Base-by-base conservation (phyloP, 441 rosid species). In the Erodium chrysanthum region DNA sequence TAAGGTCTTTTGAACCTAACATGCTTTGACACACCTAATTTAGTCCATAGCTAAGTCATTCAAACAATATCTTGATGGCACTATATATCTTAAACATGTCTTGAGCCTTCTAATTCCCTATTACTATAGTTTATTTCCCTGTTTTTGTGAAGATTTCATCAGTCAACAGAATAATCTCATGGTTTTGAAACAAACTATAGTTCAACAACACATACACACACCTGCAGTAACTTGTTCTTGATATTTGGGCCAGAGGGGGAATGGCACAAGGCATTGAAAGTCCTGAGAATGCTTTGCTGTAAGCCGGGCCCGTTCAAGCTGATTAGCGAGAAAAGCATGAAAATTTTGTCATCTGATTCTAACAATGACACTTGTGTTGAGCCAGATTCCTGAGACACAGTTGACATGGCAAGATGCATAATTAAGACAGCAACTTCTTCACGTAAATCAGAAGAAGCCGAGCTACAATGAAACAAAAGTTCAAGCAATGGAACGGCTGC, bases 401-500 rank as follows among this genome's bases (percentile, higher is more conserved):
- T 83, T 78, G 91, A 83, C 59, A 70, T 66, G 2, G 91, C 88
- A 35, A 86, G 83, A 70, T 84, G 78, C 84, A 72, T 70, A 50
- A 86, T 70, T 0, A 80, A 80, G 63, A 77, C 81, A 44, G 87
- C 80, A 18, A 78, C 75, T 44, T 78, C 77, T 64, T 84, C 85
- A 4, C 35, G 82, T 70, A 86, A 74, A 46, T 61, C 67, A 65
- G 79, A 54, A 54, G 82, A 76, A 35, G 78, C 74, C n/a, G 84
- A 70, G 66, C 74, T 25, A 52, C 75, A 77, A 60, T 52, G 80
- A 60, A 83, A 72, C 65, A 84, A 83, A 73, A 84, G 83, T 64
- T 78, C 75, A 59, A 86, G 74, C 54, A 86, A 71, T 22, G 84
- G 83, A 25, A 78, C 68, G 1, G 73, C 78, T 56, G 84, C 84